Evolutionary conservation across 148 eudicot genomes (phyloP), one percentile per base, ranked within the genome.

Genomic region (Vaccinium corymbosum): DNA sequence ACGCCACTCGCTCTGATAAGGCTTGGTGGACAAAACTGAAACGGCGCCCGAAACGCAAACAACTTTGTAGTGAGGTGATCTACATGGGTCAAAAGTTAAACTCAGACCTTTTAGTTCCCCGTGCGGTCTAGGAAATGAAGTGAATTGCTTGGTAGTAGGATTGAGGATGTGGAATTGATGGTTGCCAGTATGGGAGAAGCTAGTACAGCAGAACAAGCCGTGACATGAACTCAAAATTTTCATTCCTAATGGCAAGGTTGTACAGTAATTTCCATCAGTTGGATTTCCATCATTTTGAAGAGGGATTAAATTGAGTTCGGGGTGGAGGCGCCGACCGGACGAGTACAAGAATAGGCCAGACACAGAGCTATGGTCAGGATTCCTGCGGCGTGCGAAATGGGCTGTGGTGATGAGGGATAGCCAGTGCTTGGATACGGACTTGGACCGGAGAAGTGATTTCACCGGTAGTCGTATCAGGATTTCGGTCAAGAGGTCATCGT

Each of bases 81-180:
- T 76, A 17, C 82, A 38, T 17, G 87, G 87, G 25, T 85, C 77
- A 48, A 76, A 76, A 4, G 14, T 73, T 27, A 83, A 56, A 27
- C 48, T 57, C 49, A 83, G 3, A 27, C 79, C 81, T 61, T 16
- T 51, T 25, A 56, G 55, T 13, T 38, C 16, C 3, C 12, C 22
- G 3, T 8, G 81, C 27, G 81, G 49, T 55, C 42, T 10, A 56
- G 85, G 79, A n/a, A 75, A 80, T 1, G 55, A 16, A 5, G 3
- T 71, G 55, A 38, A 83, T 83, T 75, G 62, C 51, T 75, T 75
- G 70, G 85, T 83, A 10, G 85, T 75, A n/a, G 87, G 87, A 78
- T 85, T 85, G 78, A 75, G 46, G 20, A 85, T 19, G 49, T 22
- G 56, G 46, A 61, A 20, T 20, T 25, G 46, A 25, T 16, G n/a